Evolutionary conservation across 208 protist species (phyloP).

Genomic region (Endotrypanum monterogeii): DNA sequence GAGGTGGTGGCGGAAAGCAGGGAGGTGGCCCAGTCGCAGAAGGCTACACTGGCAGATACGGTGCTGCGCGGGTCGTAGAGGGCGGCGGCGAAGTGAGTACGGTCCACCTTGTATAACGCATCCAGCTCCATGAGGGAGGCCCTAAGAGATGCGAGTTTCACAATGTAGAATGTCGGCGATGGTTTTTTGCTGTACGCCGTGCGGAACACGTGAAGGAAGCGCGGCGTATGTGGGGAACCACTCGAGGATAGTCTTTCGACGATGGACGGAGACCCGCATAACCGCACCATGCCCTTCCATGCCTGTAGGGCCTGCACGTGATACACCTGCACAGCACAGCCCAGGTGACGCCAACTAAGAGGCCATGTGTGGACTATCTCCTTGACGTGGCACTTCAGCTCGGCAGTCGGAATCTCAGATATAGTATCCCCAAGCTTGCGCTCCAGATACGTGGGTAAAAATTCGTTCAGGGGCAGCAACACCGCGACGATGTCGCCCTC

Average conservation of each 20-base stretch:
- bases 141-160: conserved; percentile 50
- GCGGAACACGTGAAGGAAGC: conserved; percentile 60
- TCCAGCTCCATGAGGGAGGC: conserved; percentile 42
- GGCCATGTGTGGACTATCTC: conserved; percentile 31
- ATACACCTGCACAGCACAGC: conserved; percentile 70
- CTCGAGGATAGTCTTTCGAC: conserved; percentile 1
- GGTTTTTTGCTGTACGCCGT: conserved; percentile 27
- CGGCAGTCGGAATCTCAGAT: background rate
- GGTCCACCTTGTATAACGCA: conserved; percentile 52
- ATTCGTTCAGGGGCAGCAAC: conserved; percentile 54
- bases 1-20: conserved; percentile 23
- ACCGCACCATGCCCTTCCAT: conserved; percentile 32
- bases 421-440: conserved; percentile 14
- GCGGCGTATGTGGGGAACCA: conserved; percentile 13
- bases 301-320: conserved; percentile 39
- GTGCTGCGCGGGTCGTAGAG: conserved; percentile 65
- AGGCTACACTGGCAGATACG: conserved; percentile 32
- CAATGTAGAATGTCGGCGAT: conserved; percentile 45
- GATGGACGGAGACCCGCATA: conserved; percentile 32
- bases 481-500: conserved; percentile 68
- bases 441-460: conserved; percentile 36
- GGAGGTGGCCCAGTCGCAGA: conserved; percentile 31
- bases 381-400: conserved; percentile 11
- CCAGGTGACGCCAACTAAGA: conserved; percentile 46
- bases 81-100: conserved; percentile 53